Base-by-base conservation (phyloP, 2,329 filamentous ascomycete genomes). In the Aspergillus pseudotamarii region DNA sequence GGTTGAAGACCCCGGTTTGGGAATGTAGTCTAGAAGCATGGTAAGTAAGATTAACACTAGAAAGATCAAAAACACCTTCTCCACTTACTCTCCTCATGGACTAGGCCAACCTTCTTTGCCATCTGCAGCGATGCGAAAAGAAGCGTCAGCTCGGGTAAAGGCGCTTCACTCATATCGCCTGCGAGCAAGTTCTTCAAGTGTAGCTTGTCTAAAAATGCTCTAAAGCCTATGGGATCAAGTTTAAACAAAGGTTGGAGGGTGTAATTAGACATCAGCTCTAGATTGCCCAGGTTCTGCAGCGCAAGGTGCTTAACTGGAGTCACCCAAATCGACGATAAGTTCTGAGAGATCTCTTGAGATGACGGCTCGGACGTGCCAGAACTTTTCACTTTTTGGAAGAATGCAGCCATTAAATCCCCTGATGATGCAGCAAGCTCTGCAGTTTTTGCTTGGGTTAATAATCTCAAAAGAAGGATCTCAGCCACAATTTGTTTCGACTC, bases 121-220 rank as follows among this genome's bases (percentile, higher is more conserved):
- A 88, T 84, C 66, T 92, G 89, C 50, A 93, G 80, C n/a, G 88
- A 85, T 51, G 89, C 84, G 48, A 93, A 82, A 66, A 88, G 86
- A 11, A 92, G 76, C 50, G 88, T 80, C 0, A 86, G 84, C 58
- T 86, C 82, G 16, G 82, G 77, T 59, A 87, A 82, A 30, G 86
- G 75, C 23, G 82, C 80, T 59, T 80, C 76, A 38, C 74, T 79
- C 51, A 78, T 78, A 46, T 81, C 81, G 64, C 78, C 82, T 60
- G 76, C 81, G 14, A 84, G 74, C n/a, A 82, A 76, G 59, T 80
- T 81, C 6, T 83, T 73, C 16, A 82, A 78, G n/a, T 84, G 88
- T 61, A 91, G 80, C 23, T 81, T 79, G 53, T 83, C 77, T n/a
- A 92, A 76, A 64, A 92, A 89, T 4, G 45, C 48, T 12, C 68